Conservation (phyloP, 2,329 filamentous ascomycete genomes). For the Fusarium sp. region DNA sequence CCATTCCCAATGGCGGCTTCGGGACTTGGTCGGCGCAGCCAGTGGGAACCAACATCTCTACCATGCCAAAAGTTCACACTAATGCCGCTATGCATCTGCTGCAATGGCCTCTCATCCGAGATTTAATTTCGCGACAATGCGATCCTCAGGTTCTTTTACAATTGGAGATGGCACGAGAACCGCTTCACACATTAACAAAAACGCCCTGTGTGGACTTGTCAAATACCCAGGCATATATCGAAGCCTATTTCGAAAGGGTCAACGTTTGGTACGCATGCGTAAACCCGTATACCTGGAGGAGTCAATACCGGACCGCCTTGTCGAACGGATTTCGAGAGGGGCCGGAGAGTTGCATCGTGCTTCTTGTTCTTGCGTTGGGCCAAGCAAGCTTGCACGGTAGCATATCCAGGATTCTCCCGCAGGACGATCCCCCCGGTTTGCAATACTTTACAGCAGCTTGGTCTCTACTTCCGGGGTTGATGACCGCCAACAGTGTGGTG, state of each 20-base stretch:
- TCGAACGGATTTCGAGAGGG: conserved; percentile 82
- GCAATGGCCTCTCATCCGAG: conserved; percentile 83
- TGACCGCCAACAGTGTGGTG: conserved; percentile 82
- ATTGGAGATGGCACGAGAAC: conserved; percentile 82
- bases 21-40: conserved; percentile 75
- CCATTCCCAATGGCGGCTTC: conserved; percentile 73
- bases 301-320: conserved; percentile 79
- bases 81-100: conserved; percentile 83
- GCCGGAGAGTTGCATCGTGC: conserved; percentile 83
- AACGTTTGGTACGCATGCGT: conserved; percentile 90
- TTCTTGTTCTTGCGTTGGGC: conserved; percentile 81
- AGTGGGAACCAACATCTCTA: conserved; percentile 75
- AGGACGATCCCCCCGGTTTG: conserved; percentile 79
- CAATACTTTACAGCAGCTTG: conserved; percentile 86
- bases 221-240: conserved; percentile 79
- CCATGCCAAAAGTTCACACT: conserved; percentile 87
- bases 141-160: conserved; percentile 86
- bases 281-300: conserved; percentile 83
- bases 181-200: conserved; percentile 75
- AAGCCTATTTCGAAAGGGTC: conserved; percentile 83
- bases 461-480: conserved; percentile 80
- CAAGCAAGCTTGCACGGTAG: conserved; percentile 81
- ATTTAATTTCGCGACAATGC: conserved; percentile 80
- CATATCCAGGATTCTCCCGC: conserved; percentile 77
- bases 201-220: conserved; percentile 77